phyloP scores from a whole-genome alignment of 2,329 filamentous ascomycete genomes.

The Botryosphaeria dothidea region DNA sequence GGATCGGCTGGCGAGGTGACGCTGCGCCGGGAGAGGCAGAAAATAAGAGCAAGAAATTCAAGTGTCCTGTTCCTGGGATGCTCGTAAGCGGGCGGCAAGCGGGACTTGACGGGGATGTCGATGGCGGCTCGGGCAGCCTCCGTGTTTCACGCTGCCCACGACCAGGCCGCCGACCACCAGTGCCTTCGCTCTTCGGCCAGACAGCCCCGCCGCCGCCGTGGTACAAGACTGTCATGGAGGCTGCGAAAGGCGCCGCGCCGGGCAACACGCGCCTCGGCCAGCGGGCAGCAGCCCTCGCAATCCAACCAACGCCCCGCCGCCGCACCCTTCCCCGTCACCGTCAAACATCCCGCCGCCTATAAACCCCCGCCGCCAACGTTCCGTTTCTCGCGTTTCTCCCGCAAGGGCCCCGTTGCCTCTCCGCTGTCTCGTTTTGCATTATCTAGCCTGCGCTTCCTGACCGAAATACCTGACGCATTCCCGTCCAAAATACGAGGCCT shows the following conservation, averaged over 20 bases:
- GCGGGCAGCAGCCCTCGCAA: neutral
- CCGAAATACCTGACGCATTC: neutral
- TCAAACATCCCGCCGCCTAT: neutral
- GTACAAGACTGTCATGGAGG: neutral
- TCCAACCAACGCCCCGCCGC: neutral
- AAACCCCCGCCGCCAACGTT: neutral
- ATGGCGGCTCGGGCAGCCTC: neutral
- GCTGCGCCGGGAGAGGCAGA: neutral
- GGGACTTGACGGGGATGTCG: neutral
- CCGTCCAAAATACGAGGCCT: no score
- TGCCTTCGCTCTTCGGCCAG: no score
- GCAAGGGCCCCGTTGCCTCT: no score
- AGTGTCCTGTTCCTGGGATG: neutral
- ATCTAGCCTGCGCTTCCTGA: neutral
- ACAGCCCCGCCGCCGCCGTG: neutral
- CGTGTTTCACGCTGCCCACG: slow-evolving; percentile 2
- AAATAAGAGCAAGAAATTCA: neutral
- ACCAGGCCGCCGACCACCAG: neutral
- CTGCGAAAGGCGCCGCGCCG: neutral
- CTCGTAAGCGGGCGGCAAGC: neutral
- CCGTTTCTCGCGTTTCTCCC: neutral
- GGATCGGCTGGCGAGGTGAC: neutral
- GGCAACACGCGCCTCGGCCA: neutral
- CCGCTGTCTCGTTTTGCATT: slow-evolving; percentile 3
- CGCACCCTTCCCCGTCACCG: neutral